Conservation (phyloP, 2,329 filamentous ascomycete species). For the Talaromyces sp. region DNA sequence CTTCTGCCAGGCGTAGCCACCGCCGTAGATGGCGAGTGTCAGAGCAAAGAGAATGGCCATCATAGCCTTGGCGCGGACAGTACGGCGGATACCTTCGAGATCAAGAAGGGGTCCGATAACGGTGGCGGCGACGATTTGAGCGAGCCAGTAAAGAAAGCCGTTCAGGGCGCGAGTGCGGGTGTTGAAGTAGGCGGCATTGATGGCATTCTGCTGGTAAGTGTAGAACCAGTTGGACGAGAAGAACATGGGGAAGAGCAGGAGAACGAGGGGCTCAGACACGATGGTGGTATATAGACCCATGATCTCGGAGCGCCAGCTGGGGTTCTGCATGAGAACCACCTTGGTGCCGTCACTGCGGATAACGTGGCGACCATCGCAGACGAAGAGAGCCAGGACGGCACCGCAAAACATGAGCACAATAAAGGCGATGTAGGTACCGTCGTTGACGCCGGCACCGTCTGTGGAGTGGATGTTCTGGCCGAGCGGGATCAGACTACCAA, state of each 20-base stretch:
- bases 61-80: conserved; percentile 55
- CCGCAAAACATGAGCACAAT: conserved; percentile 66
- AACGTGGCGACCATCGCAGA: conserved; percentile 28
- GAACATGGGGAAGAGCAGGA: conserved; percentile 68
- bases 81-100: conserved; percentile 49
- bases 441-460: conserved; percentile 20
- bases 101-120: conserved; percentile 65
- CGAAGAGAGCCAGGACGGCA: conserved; percentile 56
- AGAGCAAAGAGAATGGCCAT: conserved; percentile 53
- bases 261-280: conserved; percentile 58
- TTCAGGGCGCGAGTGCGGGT: conserved; percentile 63
- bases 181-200: conserved; percentile 61
- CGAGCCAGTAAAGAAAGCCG: conserved; percentile 61
- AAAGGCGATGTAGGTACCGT: conserved; percentile 71
- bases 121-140: conserved; percentile 64
- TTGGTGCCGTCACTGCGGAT: conserved; percentile 65
- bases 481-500: conserved; percentile 55
- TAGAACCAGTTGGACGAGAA: conserved; percentile 56
- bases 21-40: conserved; percentile 67
- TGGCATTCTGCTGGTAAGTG: conserved; percentile 63
- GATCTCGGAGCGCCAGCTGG: conserved; percentile 68
- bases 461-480: conserved; percentile 15
- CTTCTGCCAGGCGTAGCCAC: conserved; percentile 51
- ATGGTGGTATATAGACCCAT: conserved; percentile 66
- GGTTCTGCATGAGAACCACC: conserved; percentile 75